Conservation (phyloP, 192 early-diverging fungal genomes). For the Gryganskiella cystojenkinii region DNA sequence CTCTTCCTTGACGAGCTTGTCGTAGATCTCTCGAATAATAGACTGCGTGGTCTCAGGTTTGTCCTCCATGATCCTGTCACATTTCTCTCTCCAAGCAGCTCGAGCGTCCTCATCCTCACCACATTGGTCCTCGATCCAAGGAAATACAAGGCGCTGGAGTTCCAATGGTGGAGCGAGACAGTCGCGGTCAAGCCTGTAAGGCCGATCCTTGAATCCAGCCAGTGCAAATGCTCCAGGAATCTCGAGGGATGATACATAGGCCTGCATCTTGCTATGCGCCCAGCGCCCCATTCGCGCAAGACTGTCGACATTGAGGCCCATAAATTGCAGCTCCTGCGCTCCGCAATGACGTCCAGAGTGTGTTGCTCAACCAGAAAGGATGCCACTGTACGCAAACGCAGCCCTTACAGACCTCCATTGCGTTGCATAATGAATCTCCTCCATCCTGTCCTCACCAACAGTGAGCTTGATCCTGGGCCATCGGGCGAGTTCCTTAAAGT, state of each 20-base stretch:
- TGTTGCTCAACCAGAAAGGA: background rate
- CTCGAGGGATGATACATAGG: background rate
- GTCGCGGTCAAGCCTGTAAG: background rate
- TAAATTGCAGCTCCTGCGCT: background rate
- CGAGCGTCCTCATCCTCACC: background rate
- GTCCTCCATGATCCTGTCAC: conserved; percentile 8
- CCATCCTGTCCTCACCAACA: background rate
- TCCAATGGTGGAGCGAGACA: background rate
- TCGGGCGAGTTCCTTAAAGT: background rate
- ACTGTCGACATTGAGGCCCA: background rate
- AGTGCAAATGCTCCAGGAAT: conserved; percentile 4
- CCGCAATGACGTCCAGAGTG: background rate
- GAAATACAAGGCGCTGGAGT: conserved; percentile 12
- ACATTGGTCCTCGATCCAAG: background rate
- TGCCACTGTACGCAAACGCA: background rate
- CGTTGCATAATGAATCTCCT: background rate
- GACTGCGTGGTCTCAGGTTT: background rate
- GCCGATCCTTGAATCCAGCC: background rate
- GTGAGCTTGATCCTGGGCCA: background rate
- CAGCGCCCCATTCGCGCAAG: conserved; percentile 1
- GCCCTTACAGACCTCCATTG: background rate
- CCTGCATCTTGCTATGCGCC: background rate
- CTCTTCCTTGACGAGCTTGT: background rate
- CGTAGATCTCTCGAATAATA: background rate
- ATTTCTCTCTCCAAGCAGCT: background rate